Percentiles rank a stretch among this genome's conserved stretches.
phyloP scores from a whole-genome alignment of 495 filamentous ascomycete genomes.

The Aspergillus indologenus region DNA sequence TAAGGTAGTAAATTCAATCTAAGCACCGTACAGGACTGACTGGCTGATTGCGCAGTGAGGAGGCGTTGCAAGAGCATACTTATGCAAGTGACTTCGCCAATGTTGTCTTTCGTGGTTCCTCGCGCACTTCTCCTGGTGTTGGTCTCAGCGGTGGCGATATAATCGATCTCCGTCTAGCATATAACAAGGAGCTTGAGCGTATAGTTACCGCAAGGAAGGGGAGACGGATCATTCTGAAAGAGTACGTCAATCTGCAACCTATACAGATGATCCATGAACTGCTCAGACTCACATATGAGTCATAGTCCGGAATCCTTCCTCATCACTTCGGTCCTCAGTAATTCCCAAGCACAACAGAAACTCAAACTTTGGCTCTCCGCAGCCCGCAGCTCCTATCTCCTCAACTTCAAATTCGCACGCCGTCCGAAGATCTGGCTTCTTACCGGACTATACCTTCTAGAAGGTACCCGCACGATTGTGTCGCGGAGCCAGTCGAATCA shows the following conservation, averaged over 20 bases:
- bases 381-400: neutral
- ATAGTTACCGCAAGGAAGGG: neutral
- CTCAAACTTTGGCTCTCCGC: slow-evolving; percentile 1
- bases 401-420: slow-evolving; percentile 1
- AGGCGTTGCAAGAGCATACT: neutral
- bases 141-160: neutral
- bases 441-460: neutral
- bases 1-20: neutral
- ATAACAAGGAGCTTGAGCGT: neutral
- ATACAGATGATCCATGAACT: neutral
- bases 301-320: slow-evolving; percentile 1
- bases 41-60: neutral
- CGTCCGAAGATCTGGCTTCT: slow-evolving; percentile 1
- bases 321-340: neutral
- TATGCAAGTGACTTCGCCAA: neutral
- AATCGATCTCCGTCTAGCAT: neutral
- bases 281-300: neutral
- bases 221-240: neutral
- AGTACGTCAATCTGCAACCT: neutral
- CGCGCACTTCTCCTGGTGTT: neutral
- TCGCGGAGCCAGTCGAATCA: neutral
- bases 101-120: neutral
- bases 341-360: neutral
- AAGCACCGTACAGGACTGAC: neutral
- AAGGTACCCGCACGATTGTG: neutral